Conservation (phyloP, 345 rosid species). For the Eucalyptus camaldulensis region DNA sequence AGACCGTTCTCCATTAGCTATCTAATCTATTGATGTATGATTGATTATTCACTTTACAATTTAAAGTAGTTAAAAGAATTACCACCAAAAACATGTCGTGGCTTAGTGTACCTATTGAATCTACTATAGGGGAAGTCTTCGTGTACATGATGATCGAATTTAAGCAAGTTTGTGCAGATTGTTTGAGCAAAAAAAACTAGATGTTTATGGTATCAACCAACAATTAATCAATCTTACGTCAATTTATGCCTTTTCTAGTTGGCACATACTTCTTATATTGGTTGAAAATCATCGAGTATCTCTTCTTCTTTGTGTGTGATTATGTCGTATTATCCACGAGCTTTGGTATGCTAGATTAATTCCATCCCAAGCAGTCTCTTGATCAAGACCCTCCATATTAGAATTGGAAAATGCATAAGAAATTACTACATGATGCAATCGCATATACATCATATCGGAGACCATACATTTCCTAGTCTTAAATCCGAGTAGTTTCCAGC, state of each 20-base stretch:
- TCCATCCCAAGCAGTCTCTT: not conserved
- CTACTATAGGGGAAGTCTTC: not conserved
- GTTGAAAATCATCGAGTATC: not conserved
- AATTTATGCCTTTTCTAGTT: too few species aligned
- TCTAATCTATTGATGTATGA: too few species aligned
- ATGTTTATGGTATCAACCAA: too few species aligned
- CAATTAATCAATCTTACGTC: too few species aligned
- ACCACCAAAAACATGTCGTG: not conserved
- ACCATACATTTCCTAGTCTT: too few species aligned
- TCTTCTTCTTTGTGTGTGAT: not conserved
- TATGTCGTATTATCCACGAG: not conserved
- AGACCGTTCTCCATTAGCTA: too few species aligned
- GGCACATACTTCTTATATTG: not conserved
- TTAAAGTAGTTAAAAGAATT: too few species aligned
- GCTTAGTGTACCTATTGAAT: not conserved
- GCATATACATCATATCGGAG: too few species aligned
- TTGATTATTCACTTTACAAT: too few species aligned
- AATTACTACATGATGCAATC: not conserved
- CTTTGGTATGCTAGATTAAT: not conserved
- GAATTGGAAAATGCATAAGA: not conserved
- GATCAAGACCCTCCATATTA: not conserved
- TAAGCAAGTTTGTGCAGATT: not conserved
- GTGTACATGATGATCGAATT: not conserved
- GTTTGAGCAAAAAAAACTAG: not conserved
- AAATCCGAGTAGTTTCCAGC: too few species aligned